Evolutionary conservation across 2,329 filamentous ascomycete genomes (phyloP).

Genomic region (Sporothrix sp.): DNA sequence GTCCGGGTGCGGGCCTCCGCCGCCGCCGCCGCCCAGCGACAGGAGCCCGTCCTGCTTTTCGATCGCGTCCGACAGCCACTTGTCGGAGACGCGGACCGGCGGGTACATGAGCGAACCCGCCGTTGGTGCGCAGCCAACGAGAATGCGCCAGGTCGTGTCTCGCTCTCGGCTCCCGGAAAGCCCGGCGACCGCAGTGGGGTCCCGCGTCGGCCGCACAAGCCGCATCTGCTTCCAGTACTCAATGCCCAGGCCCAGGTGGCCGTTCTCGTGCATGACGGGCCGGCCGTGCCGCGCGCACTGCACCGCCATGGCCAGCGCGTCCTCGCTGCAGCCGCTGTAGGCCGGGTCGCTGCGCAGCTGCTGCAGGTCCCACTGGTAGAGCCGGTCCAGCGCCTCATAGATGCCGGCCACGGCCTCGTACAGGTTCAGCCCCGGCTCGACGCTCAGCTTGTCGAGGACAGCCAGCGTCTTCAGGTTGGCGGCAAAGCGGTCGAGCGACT

Average conservation of each 20-base stretch:
- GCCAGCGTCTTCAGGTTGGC: conserved; percentile 62
- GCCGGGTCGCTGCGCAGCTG: conserved; percentile 41
- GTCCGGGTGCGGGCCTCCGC: conserved; percentile 27
- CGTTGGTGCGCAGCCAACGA: conserved; percentile 53
- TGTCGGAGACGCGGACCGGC: conserved; percentile 59
- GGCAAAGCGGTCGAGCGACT: conserved; percentile 60
- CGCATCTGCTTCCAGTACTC: conserved; percentile 68
- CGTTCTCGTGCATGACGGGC: conserved; percentile 60
- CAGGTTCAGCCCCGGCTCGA: conserved; percentile 58
- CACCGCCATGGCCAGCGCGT: conserved; percentile 44
- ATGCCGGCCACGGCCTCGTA: conserved; percentile 68
- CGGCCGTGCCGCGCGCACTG: conserved; percentile 62
- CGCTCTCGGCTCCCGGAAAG: no score
- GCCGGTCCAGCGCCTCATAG: conserved; percentile 56
- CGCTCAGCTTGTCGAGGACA: conserved; percentile 60
- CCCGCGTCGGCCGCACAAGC: conserved; percentile 36
- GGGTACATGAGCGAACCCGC: conserved; percentile 36
- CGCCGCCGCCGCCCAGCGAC: conserved; percentile 23
- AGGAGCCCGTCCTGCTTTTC: conserved; percentile 44
- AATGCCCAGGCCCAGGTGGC: conserved; percentile 57
- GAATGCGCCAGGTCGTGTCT: conserved; percentile 54
- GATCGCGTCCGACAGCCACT: conserved; percentile 63
- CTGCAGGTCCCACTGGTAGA: conserved; percentile 63
- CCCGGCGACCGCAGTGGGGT: no score
- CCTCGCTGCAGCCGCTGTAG: conserved; percentile 34